Base-by-base conservation (phyloP, 495 filamentous ascomycete species). In the Podospora pseudoanserina region DNA sequence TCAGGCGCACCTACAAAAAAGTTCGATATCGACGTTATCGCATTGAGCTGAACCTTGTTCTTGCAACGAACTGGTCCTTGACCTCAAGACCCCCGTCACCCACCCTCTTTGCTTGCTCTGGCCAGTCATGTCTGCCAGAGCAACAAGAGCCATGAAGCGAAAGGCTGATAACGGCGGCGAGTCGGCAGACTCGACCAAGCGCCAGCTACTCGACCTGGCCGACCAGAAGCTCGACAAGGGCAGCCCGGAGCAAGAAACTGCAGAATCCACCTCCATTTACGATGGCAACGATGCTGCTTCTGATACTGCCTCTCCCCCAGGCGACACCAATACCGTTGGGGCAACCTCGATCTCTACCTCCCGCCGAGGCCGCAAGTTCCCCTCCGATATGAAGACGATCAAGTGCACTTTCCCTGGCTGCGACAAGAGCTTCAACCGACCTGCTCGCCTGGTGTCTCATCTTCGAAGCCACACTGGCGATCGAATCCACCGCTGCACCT, bases 351-450 rank as follows among this genome's bases (percentile, higher is more conserved):
- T 81, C 53, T 75, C 81, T 34, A 75, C 83, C 56, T 80, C 84
- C 1, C 85, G 86, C 0, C 81, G 86, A 16, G 79, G 78, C 34
- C 86, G 82, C 66, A 86, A 81, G 69, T 85, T 84, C 72, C 90
- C 90, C 39, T 91, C 89, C 4, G 87, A 92, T 66, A 81, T 87
- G 62, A 95, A 94, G 79, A 92, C 85, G 23, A 87, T 90, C 71
- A 78, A 76, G 55, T 97, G 93, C 78, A 84, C 86, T 3, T 86
- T 86, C 70, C 83, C 87, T 19, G 86, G 84, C 53, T 97, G 93
- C 74, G 75, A 78, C 27, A 94, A 93, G 78, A 86, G 88, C n/a
- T 97, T 93, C 86, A 94, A 95, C 76, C 88, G 93, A 1, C 92
- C 91, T 2, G 88, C 86, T n/a, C 86, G 91, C 44, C 85, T 97